Conservation (phyloP, 345 rosid species). For the Eucalyptus curtisii region DNA sequence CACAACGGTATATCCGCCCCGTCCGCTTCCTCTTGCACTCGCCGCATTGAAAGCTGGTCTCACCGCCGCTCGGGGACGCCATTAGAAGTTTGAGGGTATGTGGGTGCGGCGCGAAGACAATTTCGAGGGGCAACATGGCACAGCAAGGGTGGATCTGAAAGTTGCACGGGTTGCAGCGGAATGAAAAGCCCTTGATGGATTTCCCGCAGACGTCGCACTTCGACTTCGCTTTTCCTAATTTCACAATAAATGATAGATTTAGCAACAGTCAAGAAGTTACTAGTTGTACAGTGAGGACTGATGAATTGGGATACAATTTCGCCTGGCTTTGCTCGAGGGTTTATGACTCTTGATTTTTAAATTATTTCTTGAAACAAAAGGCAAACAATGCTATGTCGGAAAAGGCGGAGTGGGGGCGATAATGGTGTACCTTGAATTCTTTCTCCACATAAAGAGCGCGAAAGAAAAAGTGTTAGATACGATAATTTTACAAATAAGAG, state of each 20-base stretch:
- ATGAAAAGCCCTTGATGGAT: conserved; percentile 53
- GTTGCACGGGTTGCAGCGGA: conserved; percentile 58
- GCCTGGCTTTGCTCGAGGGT: not conserved
- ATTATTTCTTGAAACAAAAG: not conserved
- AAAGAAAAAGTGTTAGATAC: not conserved
- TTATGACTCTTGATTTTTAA: not conserved
- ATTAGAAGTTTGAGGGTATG: conserved; percentile 49
- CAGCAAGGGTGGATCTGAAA: conserved; percentile 93
- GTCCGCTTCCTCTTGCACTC: conserved; percentile 53
- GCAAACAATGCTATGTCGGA: not conserved
- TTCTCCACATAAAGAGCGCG: not conserved
- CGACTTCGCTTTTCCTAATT: conserved; percentile 55
- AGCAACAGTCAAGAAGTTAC: not conserved
- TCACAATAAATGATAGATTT: conserved; percentile 7
- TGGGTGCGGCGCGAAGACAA: conserved; percentile 45
- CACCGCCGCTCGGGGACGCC: not conserved
- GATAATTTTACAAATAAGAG: not conserved
- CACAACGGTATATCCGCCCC: conserved; percentile 62
- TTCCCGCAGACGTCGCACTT: conserved; percentile 72
- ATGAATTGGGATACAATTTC: not conserved
- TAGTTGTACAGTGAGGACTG: not conserved
- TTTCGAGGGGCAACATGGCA: conserved; percentile 53
- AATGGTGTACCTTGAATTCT: not conserved
- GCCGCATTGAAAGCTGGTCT: conserved; percentile 23
- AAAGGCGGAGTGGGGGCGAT: not conserved